Base-by-base conservation (phyloP, 768 basidiomycete genomes). In the Steccherinum ochraceum region DNA sequence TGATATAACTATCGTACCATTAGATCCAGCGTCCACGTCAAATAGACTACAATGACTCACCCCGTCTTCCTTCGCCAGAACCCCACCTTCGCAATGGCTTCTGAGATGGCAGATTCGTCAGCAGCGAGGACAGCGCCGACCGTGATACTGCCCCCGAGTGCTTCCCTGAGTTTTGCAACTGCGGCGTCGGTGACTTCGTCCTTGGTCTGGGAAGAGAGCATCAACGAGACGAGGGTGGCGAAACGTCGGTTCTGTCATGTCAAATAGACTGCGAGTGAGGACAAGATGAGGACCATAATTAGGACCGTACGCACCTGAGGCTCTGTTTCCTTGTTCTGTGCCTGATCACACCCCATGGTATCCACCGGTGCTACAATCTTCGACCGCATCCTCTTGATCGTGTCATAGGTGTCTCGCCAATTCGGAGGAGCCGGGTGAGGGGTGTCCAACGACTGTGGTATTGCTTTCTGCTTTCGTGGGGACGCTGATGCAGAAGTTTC, bases 121-220 rank as follows among this genome's bases (percentile, higher is more conserved):
- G 89, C 86, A 0, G 71, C 69, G 27, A 90, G 68, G 19, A 97
- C 63, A 0, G 75, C 80, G n/a, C 83, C 76, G 1, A 94, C 71
- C 1, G 83, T 84, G 20, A 99, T 65, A n/a, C 79, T 83, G 0
- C 90, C 91, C 1, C 90, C 89, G 2, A 99, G 64, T 0, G 82
- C 79, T 1, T 64, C 61, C 16, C 92, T 83, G 2, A 97, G 76
- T 53, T 85, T 88, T 2, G 69, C 63, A 1, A 94, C 79, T 0
- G 94, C 94, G 0, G 84, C 79, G 50, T 88, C 80, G 0, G 88
- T 92, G 16, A 93, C 85, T 58, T 89, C 83, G 62, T 95, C 93
- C 60, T 94, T 97, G 3, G 95, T 97, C 64, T 98, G 95, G 1
- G 92, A 92, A 10, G 89, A 93, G 2, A 98, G 78, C 92, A 97